Percentiles rank a stretch among this genome's conserved stretches.
phyloP scores from a whole-genome alignment of 176 grass and related monocot genomes.

The Canna indica region DNA sequence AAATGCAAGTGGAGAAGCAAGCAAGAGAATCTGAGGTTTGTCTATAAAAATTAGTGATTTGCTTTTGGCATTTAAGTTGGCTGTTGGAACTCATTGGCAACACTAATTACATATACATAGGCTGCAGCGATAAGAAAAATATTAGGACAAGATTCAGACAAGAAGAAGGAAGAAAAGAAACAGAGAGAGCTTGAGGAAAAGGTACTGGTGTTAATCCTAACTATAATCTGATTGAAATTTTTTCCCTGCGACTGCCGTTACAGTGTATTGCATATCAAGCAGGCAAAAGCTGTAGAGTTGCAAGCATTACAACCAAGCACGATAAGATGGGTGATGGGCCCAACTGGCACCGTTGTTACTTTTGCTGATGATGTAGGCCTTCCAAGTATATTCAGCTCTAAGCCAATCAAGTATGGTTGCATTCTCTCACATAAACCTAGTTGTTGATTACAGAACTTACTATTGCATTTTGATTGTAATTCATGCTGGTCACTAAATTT shows the following conservation, averaged over 20 bases:
- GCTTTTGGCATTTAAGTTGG: background rate
- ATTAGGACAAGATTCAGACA: slow-evolving; percentile 52
- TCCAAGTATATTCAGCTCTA: slow-evolving; percentile 74
- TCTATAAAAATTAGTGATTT: slow-evolving; percentile 1
- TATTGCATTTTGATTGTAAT: background rate
- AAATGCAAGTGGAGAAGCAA: slow-evolving; percentile 96
- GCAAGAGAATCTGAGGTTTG: slow-evolving; percentile 75
- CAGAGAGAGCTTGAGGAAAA: slow-evolving; percentile 80
- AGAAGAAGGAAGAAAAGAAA: slow-evolving; percentile 93
- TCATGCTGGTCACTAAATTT: background rate
- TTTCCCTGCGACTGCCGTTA: background rate
- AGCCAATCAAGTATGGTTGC: slow-evolving; percentile 39
- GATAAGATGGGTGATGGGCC: slow-evolving; percentile 65
- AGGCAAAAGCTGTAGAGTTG: slow-evolving; percentile 52
- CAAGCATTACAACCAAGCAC: slow-evolving; percentile 28
- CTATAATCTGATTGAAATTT: background rate
- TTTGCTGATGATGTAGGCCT: slow-evolving; percentile 74
- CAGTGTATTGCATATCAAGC: background rate
- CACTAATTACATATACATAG: slow-evolving; percentile 14
- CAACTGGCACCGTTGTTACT: slow-evolving; percentile 45
- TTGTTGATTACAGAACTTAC: background rate
- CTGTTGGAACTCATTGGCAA: background rate
- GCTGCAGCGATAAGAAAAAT: slow-evolving; percentile 75
- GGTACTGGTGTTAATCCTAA: slow-evolving; percentile 25
- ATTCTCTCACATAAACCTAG: background rate